Evolutionary conservation across 805 yeast species (phyloP), one percentile per base, ranked within the genome.

Genomic region (Novakomyces olei): DNA sequence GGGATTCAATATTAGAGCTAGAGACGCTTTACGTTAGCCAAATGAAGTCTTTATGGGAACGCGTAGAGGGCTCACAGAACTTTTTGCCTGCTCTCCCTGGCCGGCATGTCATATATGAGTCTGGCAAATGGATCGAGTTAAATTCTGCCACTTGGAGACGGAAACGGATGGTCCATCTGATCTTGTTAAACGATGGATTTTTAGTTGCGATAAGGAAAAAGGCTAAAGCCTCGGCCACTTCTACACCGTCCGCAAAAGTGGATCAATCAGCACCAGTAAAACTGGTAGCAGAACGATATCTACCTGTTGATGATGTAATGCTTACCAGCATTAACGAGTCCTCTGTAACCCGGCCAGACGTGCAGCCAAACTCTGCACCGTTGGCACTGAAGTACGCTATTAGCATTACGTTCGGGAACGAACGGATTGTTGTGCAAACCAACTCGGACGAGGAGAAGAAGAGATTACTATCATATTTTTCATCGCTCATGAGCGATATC

Each of bases 61-160:
- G 75, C 39, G 92, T 83, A 10, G 93, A 83, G 40, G 91, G 93
- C n/a, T 81, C 92, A 1, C 83, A 77, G 43, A 76, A 76, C 44
- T 67, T 64, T 37, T 59, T 81, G 25, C 75, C 80, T 15, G 68
- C 77, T 1, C 49, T 66, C 5, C 79, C 83, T 0, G 88, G 83
- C 3, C 63, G 93, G 32, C 93, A 80, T 49, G 66, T 81, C 2
- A 54, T 79, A 14, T 65, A 70, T 6, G 88, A 81, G 43, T 69
- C 80, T 47, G 74, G 75, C 2, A 64, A 81, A 31, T 83, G 94
- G 94, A 68, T 65, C 36, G 93, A 81, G 50, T 55, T 83, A 37
- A 81, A 80, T 44, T 68, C 75, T 2, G 81, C 88, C 0, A 79
- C 92, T 8, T 69, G 79, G 67, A 78, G 78, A 48, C 72, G 81